Evolutionary conservation across 1,284 basidiomycete species (phyloP).

Genomic region (Cutaneotrichosporon spelunceum): DNA sequence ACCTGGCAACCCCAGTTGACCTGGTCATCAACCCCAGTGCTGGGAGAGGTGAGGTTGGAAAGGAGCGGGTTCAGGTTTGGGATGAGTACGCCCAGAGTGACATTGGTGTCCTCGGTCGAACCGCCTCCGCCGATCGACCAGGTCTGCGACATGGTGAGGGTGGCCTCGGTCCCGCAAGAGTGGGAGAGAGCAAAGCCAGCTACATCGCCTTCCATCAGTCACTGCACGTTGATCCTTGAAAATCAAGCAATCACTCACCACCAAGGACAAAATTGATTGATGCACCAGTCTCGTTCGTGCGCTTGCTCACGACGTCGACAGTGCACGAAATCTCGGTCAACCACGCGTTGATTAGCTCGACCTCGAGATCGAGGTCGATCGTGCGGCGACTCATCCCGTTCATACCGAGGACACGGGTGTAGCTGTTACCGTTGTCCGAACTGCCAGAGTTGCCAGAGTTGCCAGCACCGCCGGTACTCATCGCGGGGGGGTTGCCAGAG

Average conservation of each 20-base stretch:
- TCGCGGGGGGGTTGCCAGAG: no score
- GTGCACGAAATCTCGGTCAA: not conserved
- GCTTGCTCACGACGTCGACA: not conserved
- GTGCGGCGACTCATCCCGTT: not conserved
- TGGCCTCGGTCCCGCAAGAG: not conserved
- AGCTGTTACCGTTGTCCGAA: not conserved
- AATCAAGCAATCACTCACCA: not conserved
- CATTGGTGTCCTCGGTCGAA: not conserved
- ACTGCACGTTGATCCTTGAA: no score
- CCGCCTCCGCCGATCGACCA: not conserved
- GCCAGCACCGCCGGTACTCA: not conserved
- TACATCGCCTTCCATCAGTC: not conserved
- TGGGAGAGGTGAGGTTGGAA: no score
- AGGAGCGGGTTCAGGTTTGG: no score
- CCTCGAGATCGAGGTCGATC: not conserved
- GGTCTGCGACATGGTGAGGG: not conserved
- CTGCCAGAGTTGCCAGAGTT: not conserved
- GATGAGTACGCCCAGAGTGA: not conserved
- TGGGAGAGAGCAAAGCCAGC: not conserved
- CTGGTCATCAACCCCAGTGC: no score
- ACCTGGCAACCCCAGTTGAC: not conserved
- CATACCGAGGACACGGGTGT: not conserved
- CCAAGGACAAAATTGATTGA: not conserved
- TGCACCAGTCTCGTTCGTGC: not conserved
- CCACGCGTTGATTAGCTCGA: not conserved